These are phyloP conservation scores for Malus sylvestris DNA, from an alignment of 306 rosid genomes.

Conservation along the genomic window DNA sequence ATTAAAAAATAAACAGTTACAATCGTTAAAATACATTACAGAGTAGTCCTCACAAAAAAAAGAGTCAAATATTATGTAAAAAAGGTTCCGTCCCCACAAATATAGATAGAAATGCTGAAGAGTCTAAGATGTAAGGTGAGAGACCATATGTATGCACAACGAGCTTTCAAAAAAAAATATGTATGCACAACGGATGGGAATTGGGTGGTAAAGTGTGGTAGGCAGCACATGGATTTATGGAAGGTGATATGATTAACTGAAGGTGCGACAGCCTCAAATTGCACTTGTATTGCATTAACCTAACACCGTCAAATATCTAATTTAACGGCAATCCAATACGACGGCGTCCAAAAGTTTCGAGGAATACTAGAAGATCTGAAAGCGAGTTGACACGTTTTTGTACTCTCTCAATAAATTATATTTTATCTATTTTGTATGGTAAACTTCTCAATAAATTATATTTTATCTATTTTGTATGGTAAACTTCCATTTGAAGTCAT, in stretches of 20 bases:
- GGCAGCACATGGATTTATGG: neutral
- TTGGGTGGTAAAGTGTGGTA: neutral
- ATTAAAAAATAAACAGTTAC: fast-evolving
- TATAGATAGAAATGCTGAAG: neutral
- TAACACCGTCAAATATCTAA: neutral
- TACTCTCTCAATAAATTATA: neutral
- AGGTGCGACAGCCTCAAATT: neutral
- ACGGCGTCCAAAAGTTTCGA: neutral
- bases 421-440: neutral
- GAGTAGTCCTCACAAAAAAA: too few relatives aligned
- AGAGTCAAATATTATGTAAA: too few relatives aligned
- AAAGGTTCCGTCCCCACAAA: too few relatives aligned
- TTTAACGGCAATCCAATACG: neutral
- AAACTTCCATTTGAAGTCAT: neutral
- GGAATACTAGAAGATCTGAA: neutral
- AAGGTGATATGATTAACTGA: neutral
- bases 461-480: neutral
- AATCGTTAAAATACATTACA: too few relatives aligned
- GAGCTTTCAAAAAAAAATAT: too few relatives aligned
- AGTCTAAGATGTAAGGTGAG: neutral
- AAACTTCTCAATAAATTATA: neutral
- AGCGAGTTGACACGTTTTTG: neutral
- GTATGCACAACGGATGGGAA: neutral
- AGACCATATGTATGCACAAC: neutral
- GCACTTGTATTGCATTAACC: neutral